Evolutionary conservation across 108 stramenopile genomes (phyloP), one percentile per base, ranked within the genome.

Genomic region (Cyclotella baltica): DNA sequence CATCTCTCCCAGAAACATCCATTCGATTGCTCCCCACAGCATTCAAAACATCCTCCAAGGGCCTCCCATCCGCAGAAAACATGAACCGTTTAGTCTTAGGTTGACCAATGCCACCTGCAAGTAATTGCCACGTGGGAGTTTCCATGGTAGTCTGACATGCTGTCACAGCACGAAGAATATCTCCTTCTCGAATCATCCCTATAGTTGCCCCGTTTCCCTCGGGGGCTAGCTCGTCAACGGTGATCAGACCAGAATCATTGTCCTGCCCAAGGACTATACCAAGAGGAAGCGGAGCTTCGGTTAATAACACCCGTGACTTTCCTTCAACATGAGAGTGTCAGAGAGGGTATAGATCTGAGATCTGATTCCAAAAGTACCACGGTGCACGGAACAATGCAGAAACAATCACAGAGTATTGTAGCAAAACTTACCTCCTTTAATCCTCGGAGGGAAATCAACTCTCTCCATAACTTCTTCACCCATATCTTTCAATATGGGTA

Each of bases 401-500:
- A n/a, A n/a, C n/a, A n/a, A n/a, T n/a, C n/a, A n/a, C 6, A 66
- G 65, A 62, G 37, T 27, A 22, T 43, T 62, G 55, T 29, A 36
- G n/a, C 61, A 25, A 25, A 6, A 66, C 78, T 72, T 36, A 66
- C 83, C 78, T 53, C 76, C 83, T 47, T 75, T 80, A 29, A 85
- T 47, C 68, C 89, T 82, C 3, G 90, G 93, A 51, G 84, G 66
- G 78, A 94, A 94, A 67, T 91, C 84, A 25, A 86, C 78, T 40
- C 84, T 75, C 74, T 94, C 93, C 68, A 88, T 76, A 15, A 87
- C 84, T 13, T 80, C 85, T 4, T 70, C 72, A 18, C 93, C 93
- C 75, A 92, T 89, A 43, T 86, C 84, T 69, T 94, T 94, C 38
- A 92, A 71, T 69, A 94, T 94, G 56, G 93, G 93, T 22, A 94